phyloP scores from a whole-genome alignment of 1,284 basidiomycete species.

The Cerioporus squamosus region DNA sequence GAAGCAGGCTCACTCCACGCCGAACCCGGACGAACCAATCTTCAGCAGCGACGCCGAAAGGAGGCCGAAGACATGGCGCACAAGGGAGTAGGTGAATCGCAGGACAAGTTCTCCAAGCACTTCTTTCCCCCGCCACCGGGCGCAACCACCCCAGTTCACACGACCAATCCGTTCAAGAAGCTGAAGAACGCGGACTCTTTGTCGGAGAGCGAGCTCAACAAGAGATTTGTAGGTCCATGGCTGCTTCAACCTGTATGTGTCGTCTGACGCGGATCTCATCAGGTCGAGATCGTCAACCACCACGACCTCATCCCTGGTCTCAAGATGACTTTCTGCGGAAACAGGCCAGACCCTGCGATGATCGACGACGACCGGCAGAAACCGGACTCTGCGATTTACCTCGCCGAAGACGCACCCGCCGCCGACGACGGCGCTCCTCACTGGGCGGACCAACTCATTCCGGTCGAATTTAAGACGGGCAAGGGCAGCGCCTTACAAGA shows the following conservation, averaged over 20 bases:
- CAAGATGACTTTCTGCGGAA: background rate
- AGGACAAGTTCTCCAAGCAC: background rate
- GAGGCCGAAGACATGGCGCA: background rate
- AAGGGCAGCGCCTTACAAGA: background rate
- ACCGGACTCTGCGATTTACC: conserved; percentile 3
- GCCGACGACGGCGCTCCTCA: background rate
- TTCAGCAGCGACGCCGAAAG: background rate
- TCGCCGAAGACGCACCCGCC: background rate
- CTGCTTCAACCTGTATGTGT: background rate
- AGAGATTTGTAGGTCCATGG: background rate
- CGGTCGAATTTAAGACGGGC: conserved; percentile 9
- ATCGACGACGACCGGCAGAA: background rate
- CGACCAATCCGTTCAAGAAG: background rate
- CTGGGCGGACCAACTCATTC: background rate
- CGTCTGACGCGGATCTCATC: background rate
- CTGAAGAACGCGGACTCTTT: background rate
- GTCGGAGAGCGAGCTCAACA: background rate
- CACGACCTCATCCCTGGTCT: background rate
- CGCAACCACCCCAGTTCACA: background rate
- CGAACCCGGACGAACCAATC: background rate
- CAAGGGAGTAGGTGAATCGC: background rate
- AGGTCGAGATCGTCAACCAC: background rate
- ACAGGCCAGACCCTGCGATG: background rate
- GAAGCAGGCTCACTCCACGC: background rate
- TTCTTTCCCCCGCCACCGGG: background rate